A percentile compares a stretch with the other conserved stretches of the same genome.
These are phyloP conservation scores for Coemansia sp. DNA, from an alignment of 192 early-diverging fungal genomes.

Conservation along the genomic window DNA sequence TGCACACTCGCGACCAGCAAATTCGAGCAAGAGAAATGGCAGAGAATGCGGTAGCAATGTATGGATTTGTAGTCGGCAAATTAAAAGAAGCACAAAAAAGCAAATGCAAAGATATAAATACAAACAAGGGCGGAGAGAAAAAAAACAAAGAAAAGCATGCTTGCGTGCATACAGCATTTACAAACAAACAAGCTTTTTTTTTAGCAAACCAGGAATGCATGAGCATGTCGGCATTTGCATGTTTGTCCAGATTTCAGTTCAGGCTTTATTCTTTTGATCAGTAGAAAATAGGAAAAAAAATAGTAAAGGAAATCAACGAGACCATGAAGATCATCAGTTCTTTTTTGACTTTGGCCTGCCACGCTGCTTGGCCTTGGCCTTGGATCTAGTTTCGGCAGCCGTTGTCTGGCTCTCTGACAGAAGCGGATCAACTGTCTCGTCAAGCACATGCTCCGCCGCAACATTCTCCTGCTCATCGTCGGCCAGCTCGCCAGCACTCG, in stretches of 20 bases:
- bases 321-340: background rate
- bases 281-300: no score
- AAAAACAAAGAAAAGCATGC: conserved; percentile 3
- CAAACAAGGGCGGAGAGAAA: background rate
- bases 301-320: background rate
- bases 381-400: conserved; percentile 1
- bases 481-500: conserved; percentile 41
- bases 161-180: background rate
- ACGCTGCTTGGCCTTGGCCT: conserved; percentile 5
- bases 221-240: no score
- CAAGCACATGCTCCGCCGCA: conserved; percentile 14
- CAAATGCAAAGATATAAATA: conserved; percentile 1
- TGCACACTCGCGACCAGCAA: no score
- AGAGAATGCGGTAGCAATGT: background rate
- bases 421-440: conserved; percentile 26
- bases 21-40: background rate
- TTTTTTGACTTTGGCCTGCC: conserved; percentile 27
- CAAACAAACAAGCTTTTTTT: background rate
- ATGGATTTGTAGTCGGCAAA: background rate
- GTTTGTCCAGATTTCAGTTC: no score
- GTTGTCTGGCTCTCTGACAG: conserved; percentile 11
- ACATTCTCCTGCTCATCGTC: conserved; percentile 50
- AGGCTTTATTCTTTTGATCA: no score
- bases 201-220: no score
- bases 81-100: background rate